A percentile compares a stretch with the other conserved stretches of the same genome.
Evolutionary conservation across 164 flowering plant genomes (phyloP).

Genomic region (Aristolochia fimbriata): DNA sequence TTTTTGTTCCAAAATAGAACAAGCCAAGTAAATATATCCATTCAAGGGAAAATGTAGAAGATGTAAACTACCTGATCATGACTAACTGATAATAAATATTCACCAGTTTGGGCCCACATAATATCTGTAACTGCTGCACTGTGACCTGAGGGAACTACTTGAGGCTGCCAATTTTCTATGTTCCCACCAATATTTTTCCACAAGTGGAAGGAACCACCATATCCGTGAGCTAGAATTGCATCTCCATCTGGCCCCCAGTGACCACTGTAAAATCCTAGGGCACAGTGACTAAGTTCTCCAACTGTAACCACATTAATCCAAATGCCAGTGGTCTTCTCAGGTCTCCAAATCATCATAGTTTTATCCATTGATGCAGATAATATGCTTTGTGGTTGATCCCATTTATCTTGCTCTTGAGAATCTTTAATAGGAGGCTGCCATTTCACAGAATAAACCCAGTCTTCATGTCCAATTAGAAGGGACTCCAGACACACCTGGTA

Average conservation of each 20-base stretch:
- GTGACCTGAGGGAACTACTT: slow-evolving; percentile 93
- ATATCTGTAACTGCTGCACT: slow-evolving; percentile 76
- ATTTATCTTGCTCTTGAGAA: slow-evolving; percentile 24
- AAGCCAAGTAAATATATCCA: too few species aligned
- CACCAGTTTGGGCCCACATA: slow-evolving; percentile 68
- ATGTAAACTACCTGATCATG: slow-evolving; percentile 74
- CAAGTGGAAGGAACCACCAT: slow-evolving; percentile 93
- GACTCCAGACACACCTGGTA: slow-evolving; percentile 90
- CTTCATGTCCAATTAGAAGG: slow-evolving; percentile 91
- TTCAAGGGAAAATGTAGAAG: not conserved
- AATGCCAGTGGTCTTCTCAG: slow-evolving; percentile 84
- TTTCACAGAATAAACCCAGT: slow-evolving; percentile 96
- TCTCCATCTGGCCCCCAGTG: slow-evolving; percentile 80
- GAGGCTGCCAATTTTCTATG: slow-evolving; percentile 82
- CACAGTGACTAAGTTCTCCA: slow-evolving; percentile 95
- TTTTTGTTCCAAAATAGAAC: too few species aligned
- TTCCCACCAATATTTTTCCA: slow-evolving; percentile 76
- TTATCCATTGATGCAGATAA: slow-evolving; percentile 99
- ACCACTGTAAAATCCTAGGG: slow-evolving; percentile 95
- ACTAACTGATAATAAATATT: slow-evolving; percentile 76
- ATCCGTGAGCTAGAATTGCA: slow-evolving; percentile 88
- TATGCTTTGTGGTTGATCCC: slow-evolving; percentile 63
- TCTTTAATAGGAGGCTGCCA: slow-evolving; percentile 75
- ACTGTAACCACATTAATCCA: slow-evolving; percentile 97
- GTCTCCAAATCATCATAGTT: slow-evolving; percentile 99